A percentile compares a stretch with the other conserved stretches of the same genome.
Evolutionary conservation across 495 filamentous ascomycete genomes (phyloP).

Genomic region (Penicillium malachiteum): DNA sequence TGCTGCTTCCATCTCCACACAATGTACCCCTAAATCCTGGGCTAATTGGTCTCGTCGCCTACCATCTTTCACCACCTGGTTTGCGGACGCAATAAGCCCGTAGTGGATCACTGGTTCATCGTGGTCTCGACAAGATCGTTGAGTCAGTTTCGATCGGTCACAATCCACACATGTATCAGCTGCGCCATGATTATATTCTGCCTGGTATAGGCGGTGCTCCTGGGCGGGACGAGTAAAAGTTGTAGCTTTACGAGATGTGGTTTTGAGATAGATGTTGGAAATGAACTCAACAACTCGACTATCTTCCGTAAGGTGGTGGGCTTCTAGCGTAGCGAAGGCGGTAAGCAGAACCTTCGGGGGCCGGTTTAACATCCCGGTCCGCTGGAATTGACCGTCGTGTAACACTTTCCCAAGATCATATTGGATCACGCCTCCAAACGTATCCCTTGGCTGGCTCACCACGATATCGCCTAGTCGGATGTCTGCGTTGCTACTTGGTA

Average conservation of each 20-base stretch:
- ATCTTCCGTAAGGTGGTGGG: conserved; percentile 12
- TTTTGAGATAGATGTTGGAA: conserved; percentile 8
- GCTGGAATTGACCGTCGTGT: too few species aligned
- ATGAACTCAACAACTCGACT: conserved; percentile 13
- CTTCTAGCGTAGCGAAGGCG: too few species aligned
- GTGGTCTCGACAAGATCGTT: conserved; percentile 10
- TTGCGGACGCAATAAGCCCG: conserved; percentile 28
- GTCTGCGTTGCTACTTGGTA: too few species aligned
- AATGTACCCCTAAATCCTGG: conserved; percentile 15
- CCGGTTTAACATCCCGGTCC: too few species aligned
- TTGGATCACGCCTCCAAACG: too few species aligned
- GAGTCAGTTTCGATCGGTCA: conserved; percentile 8
- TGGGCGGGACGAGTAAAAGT: conserved; percentile 11
- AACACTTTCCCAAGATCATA: too few species aligned
- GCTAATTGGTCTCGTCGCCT: conserved; percentile 19
- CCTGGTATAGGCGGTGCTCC: conserved; percentile 28
- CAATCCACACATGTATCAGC: too few species aligned
- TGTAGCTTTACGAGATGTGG: conserved; percentile 5
- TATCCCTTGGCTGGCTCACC: too few species aligned
- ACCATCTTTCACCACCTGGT: conserved; percentile 24
- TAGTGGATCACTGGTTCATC: conserved; percentile 26
- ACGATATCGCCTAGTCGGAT: too few species aligned
- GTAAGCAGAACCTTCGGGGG: too few species aligned
- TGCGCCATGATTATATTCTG: conserved; percentile 27
- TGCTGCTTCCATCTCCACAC: conserved; percentile 48